phyloP scores from a whole-genome alignment of 2,329 filamentous ascomycete species.

The Cladophialophora carrionii region DNA sequence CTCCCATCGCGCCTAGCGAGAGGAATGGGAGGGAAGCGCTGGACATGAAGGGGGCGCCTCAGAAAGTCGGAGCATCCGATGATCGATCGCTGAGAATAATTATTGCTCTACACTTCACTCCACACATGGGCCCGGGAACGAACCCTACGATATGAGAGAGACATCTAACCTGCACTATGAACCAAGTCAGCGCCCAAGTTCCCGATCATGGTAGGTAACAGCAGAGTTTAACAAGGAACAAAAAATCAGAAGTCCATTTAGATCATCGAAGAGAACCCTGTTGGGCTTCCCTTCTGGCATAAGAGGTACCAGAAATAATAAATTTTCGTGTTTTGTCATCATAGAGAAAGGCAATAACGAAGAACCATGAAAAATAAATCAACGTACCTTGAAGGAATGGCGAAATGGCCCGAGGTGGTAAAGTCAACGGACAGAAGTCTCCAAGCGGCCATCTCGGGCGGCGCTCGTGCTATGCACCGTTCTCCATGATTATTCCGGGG shows the following conservation, averaged over 20 bases:
- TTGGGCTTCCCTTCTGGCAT: slow-evolving; percentile 66
- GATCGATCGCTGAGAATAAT: not conserved
- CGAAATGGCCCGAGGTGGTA: not conserved
- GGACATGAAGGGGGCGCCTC: too few relatives aligned
- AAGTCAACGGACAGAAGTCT: not conserved
- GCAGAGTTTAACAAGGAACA: not conserved
- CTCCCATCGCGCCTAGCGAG: not conserved
- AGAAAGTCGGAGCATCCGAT: not conserved
- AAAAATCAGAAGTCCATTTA: slow-evolving; percentile 78
- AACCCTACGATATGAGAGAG: not conserved
- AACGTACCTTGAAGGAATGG: slow-evolving; percentile 8
- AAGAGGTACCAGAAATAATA: slow-evolving; percentile 96
- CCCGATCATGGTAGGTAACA: not conserved
- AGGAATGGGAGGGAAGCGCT: not conserved
- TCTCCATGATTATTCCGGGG: not conserved
- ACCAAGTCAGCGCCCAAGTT: not conserved
- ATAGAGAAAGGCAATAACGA: slow-evolving; percentile 47
- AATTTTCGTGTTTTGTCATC: slow-evolving; percentile 68
- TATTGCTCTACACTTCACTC: not conserved
- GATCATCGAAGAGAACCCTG: slow-evolving; percentile 70
- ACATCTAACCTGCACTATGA: not conserved
- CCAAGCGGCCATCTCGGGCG: not conserved
- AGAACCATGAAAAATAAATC: not conserved
- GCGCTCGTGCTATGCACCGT: not conserved
- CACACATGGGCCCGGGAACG: not conserved